Evolutionary conservation across 371 early-diverging fungal genomes (phyloP).

Genomic region (Zopfochytrium polystomum): DNA sequence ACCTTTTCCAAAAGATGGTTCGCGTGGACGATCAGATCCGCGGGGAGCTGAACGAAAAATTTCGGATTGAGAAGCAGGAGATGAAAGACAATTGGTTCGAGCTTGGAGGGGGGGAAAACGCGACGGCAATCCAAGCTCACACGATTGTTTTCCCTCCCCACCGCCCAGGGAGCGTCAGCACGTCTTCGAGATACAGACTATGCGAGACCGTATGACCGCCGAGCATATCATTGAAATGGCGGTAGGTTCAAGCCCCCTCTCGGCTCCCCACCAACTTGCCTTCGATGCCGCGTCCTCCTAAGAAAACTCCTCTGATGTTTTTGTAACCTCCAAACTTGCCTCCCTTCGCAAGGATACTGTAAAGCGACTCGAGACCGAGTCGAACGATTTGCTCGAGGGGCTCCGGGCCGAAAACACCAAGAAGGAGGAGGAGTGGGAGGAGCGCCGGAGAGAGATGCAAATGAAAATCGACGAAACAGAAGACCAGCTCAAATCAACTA

Average conservation of each 20-base stretch:
- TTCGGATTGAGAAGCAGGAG: conserved; percentile 37
- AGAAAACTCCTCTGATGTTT: background rate
- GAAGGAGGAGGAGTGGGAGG: conserved; percentile 9
- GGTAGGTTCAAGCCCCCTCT: too few relatives aligned
- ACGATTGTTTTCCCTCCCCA: background rate
- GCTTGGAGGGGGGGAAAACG: background rate
- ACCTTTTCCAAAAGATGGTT: conserved; percentile 51
- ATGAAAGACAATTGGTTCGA: conserved; percentile 18
- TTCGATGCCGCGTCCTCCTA: background rate
- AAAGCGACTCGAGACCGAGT: conserved; percentile 5
- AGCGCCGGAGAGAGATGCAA: background rate
- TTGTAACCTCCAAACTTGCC: background rate
- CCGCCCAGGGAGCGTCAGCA: conserved; percentile 16
- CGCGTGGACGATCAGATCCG: conserved; percentile 42
- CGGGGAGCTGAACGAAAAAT: conserved; percentile 36
- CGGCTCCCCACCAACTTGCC: too few relatives aligned
- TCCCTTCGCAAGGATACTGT: background rate
- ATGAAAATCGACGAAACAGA: background rate
- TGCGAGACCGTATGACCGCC: conserved; percentile 18
- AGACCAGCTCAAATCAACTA: conserved; percentile 2
- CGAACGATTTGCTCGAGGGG: background rate
- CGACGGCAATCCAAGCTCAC: conserved; percentile 1
- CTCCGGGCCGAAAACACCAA: conserved; percentile 1
- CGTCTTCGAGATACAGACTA: conserved; percentile 29
- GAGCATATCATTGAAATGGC: conserved; percentile 22